Percentiles rank a stretch among this genome's conserved stretches.
Evolutionary conservation across 2,329 filamentous ascomycete genomes (phyloP).

Genomic region (Calonectria hawksworthii): DNA sequence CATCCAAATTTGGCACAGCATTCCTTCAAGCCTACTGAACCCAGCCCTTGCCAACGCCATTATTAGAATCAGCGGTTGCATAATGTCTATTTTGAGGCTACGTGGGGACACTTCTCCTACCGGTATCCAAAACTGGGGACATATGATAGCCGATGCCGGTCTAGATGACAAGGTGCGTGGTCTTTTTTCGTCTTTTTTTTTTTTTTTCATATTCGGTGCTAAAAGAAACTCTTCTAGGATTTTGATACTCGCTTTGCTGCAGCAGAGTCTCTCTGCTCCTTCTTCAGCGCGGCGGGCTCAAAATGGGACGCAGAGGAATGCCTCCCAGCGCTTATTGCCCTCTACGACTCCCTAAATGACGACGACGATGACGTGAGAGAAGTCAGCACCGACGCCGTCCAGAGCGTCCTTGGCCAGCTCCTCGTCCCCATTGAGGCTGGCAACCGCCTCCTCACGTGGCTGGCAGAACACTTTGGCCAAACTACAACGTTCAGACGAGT

Average conservation of each 20-base stretch:
- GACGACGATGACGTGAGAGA: slow-evolving; percentile 92
- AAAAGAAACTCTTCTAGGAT: slow-evolving; percentile 57
- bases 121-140: slow-evolving; percentile 60
- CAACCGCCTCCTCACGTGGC: slow-evolving; percentile 59
- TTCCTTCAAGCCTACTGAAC: slow-evolving; percentile 57
- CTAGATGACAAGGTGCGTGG: slow-evolving; percentile 62
- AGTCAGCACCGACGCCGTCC: slow-evolving; percentile 67
- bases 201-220: not conserved
- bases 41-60: slow-evolving; percentile 65
- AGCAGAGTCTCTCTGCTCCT: slow-evolving; percentile 66
- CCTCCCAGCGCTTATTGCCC: slow-evolving; percentile 71
- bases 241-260: slow-evolving; percentile 77
- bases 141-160: slow-evolving; percentile 63
- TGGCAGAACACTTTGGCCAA: slow-evolving; percentile 53
- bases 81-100: slow-evolving; percentile 54
- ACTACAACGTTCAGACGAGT: slow-evolving; percentile 55
- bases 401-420: slow-evolving; percentile 59
- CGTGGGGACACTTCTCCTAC: slow-evolving; percentile 24
- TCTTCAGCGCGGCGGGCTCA: slow-evolving; percentile 53
- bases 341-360: slow-evolving; percentile 86
- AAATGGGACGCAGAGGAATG: slow-evolving; percentile 51
- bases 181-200: not conserved
- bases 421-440: slow-evolving; percentile 65
- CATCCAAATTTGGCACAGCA: slow-evolving; percentile 56
- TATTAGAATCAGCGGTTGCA: slow-evolving; percentile 61